Evolutionary conservation across 805 yeast species (phyloP).

Genomic region (Tetrapisispora fleetii): DNA sequence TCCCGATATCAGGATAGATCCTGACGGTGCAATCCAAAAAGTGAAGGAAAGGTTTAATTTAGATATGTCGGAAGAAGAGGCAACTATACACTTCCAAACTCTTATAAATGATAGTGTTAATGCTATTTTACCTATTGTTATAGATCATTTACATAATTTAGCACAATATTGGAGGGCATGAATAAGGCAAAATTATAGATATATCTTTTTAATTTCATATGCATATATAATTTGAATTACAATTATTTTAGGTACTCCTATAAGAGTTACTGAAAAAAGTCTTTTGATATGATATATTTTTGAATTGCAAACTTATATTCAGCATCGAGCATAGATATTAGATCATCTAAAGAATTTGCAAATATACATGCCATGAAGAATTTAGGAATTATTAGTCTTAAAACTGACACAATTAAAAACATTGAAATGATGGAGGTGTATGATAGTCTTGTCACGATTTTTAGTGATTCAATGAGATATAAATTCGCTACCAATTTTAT

Average conservation of each 20-base stretch:
- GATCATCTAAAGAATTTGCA: slow-evolving; percentile 4
- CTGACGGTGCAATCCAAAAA: slow-evolving; percentile 76
- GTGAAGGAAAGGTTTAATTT: slow-evolving; percentile 90
- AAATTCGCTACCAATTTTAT: slow-evolving; percentile 53
- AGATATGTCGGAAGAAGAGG: slow-evolving; percentile 92
- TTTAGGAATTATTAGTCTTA: slow-evolving; percentile 15
- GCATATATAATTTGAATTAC: not conserved
- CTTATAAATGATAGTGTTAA: slow-evolving; percentile 89
- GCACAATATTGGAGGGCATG: slow-evolving; percentile 97
- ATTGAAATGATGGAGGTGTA: slow-evolving; percentile 15
- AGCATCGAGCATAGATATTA: not conserved
- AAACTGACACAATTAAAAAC: slow-evolving; percentile 12
- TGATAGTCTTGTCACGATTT: slow-evolving; percentile 33
- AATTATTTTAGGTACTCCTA: not conserved
- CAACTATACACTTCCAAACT: slow-evolving; percentile 87
- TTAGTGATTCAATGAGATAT: slow-evolving; percentile 56
- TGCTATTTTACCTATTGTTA: slow-evolving; percentile 89
- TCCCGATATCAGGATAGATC: slow-evolving; percentile 81
- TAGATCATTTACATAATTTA: slow-evolving; percentile 86
- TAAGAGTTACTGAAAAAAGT: not conserved
- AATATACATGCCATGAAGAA: slow-evolving; percentile 15
- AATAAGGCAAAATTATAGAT: not conserved
- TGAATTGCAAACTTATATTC: slow-evolving; percentile 7
- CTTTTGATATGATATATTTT: slow-evolving; percentile 6
- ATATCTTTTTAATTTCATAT: not conserved